Conservation (phyloP, 148 eudicot species). For the Camellia granthamiana region DNA sequence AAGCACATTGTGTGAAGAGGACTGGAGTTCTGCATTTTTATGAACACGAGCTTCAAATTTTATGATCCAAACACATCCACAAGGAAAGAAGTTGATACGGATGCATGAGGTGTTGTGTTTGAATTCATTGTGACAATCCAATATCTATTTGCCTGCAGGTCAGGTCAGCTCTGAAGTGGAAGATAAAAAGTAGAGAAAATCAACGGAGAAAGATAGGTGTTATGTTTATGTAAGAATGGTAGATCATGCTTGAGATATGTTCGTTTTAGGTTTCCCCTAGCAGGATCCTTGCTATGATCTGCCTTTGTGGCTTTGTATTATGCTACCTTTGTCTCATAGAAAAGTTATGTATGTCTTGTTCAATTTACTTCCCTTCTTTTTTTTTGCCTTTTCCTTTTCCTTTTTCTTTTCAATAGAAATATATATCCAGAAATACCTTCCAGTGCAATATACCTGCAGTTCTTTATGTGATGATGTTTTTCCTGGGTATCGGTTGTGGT, state of each 20-base stretch:
- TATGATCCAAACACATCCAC: too few species aligned
- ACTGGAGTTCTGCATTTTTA: not conserved
- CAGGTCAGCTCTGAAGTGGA: slow-evolving; percentile 29
- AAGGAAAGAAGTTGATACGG: too few species aligned
- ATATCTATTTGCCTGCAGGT: slow-evolving; percentile 29
- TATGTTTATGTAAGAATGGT: slow-evolving; percentile 29
- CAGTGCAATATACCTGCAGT: not conserved
- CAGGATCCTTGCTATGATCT: slow-evolving; percentile 31
- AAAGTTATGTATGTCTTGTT: slow-evolving; percentile 23
- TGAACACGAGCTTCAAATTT: not conserved
- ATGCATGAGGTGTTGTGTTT: not conserved
- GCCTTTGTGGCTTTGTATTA: slow-evolving; percentile 33
- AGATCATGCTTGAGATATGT: slow-evolving; percentile 23
- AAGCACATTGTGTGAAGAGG: too few species aligned
- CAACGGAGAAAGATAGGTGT: slow-evolving; percentile 4
- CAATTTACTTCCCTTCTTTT: not conserved
- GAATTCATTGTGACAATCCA: not conserved
- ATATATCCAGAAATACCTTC: slow-evolving; percentile 15
- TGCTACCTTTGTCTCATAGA: slow-evolving; percentile 57
- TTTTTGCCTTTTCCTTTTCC: too few species aligned
- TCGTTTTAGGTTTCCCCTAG: slow-evolving; percentile 15
- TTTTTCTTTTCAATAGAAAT: slow-evolving; percentile 14
- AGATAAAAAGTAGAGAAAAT: slow-evolving; percentile 14
- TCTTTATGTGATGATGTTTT: not conserved
- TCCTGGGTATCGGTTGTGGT: not conserved